phyloP scores from a whole-genome alignment of 2,329 filamentous ascomycete species.

The Aspergillus glaucus region DNA sequence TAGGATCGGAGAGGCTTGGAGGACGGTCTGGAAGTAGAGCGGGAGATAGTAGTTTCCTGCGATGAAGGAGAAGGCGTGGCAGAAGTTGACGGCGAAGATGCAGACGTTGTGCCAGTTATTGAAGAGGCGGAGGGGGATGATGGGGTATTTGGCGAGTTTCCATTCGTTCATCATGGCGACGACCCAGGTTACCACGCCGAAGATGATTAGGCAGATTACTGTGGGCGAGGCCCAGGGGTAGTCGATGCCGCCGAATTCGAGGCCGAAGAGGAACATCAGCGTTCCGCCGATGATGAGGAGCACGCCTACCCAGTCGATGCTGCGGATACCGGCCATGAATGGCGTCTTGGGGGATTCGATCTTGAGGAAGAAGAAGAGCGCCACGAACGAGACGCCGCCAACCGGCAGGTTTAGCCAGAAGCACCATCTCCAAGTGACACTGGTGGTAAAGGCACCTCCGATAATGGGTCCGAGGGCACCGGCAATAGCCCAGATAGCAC shows the following conservation, averaged over 20 bases:
- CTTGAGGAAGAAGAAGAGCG: constrained; percentile 55
- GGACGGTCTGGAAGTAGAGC: constrained; percentile 74
- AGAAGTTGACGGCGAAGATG: constrained; percentile 60
- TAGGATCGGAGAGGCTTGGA: constrained; percentile 61
- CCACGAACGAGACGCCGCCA: constrained; percentile 53
- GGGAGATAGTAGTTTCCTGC: constrained; percentile 73
- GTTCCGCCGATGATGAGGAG: constrained; percentile 67
- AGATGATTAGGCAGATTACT: constrained; percentile 71
- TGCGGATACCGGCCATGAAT: constrained; percentile 50
- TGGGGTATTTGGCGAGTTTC: constrained; percentile 66
- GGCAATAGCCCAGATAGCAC: constrained; percentile 57
- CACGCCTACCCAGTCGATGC: constrained; percentile 60
- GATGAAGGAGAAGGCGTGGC: constrained; percentile 73
- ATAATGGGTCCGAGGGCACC: constrained; percentile 55
- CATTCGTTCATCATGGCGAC: constrained; percentile 69
- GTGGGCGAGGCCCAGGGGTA: constrained; percentile 69
- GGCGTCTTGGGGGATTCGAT: constrained; percentile 57
- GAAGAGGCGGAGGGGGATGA: constrained; percentile 72
- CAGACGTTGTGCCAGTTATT: constrained; percentile 59
- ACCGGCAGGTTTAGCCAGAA: constrained; percentile 59
- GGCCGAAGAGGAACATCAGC: constrained; percentile 77
- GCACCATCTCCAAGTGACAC: constrained; percentile 56
- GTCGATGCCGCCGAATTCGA: constrained; percentile 74
- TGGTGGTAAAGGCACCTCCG: constrained; percentile 56
- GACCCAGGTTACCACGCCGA: constrained; percentile 57